phyloP scores from a whole-genome alignment of 805 yeast species.

The Starmerella roubikii region DNA sequence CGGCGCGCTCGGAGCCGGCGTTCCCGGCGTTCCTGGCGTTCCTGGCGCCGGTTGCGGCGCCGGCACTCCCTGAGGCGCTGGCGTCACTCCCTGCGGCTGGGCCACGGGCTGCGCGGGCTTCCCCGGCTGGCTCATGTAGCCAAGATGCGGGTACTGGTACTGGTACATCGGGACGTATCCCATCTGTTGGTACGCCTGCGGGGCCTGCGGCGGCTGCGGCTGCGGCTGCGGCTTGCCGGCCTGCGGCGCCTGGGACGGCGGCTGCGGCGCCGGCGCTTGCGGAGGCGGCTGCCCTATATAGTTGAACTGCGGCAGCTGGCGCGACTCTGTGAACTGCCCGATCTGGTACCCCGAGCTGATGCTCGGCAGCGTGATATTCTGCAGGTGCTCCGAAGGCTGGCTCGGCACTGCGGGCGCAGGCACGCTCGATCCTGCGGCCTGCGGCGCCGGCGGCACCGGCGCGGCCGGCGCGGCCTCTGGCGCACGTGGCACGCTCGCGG shows the following conservation, averaged over 20 bases:
- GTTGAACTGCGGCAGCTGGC: neutral
- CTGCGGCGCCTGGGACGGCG: slow-evolving; percentile 21
- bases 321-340: slow-evolving; percentile 10
- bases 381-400: too few relatives aligned
- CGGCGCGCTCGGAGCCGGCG: too few relatives aligned
- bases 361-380: slow-evolving; percentile 12
- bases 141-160: slow-evolving; percentile 4
- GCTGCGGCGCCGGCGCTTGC: neutral
- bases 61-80: too few relatives aligned
- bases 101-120: slow-evolving; percentile 9
- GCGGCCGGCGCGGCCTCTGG: too few relatives aligned
- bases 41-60: too few relatives aligned
- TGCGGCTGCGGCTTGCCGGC: slow-evolving; percentile 4
- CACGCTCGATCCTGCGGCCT: too few relatives aligned
- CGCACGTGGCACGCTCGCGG: neutral
- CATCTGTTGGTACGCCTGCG: slow-evolving; percentile 13
- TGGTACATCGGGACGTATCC: slow-evolving; percentile 19
- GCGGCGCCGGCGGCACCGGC: too few relatives aligned
- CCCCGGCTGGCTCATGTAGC: slow-evolving; percentile 4
- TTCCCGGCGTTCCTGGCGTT: too few relatives aligned
- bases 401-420: too few relatives aligned
- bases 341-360: slow-evolving; percentile 21
- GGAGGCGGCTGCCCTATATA: neutral
- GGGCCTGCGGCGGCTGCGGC: slow-evolving; percentile 9
- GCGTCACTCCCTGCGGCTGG: slow-evolving; percentile 10